phyloP scores from a whole-genome alignment of 75 land plant species.

The Pinus albicaulis region DNA sequence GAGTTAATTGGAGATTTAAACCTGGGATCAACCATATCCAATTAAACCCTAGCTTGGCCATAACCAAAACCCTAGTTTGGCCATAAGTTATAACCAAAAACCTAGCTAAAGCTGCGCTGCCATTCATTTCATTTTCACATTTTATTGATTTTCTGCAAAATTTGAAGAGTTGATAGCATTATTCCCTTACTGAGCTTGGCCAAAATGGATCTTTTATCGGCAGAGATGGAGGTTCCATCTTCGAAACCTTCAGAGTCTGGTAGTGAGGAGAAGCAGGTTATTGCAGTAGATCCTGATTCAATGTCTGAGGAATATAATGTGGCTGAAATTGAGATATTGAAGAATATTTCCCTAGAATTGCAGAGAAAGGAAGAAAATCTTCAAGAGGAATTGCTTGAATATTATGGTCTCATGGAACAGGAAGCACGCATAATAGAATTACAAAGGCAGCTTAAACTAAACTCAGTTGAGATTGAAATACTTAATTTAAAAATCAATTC shows the following conservation, averaged over 20 bases:
- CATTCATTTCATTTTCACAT: not conserved
- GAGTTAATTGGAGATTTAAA: too few relatives aligned
- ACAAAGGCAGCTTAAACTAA: conserved; percentile 61
- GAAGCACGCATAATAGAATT: conserved; percentile 59
- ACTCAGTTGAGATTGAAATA: conserved; percentile 49
- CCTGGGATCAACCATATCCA: too few relatives aligned
- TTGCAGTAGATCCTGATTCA: not conserved
- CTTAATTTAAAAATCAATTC: conserved; percentile 54
- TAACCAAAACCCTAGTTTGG: too few relatives aligned
- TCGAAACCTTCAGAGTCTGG: not conserved
- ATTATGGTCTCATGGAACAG: conserved; percentile 83
- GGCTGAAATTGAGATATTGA: conserved; percentile 56
- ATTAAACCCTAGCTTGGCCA: too few relatives aligned
- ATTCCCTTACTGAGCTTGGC: conserved; percentile 30
- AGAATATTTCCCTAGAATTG: conserved; percentile 43
- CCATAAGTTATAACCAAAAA: too few relatives aligned
- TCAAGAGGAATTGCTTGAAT: conserved; percentile 71
- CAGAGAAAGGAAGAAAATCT: conserved; percentile 63
- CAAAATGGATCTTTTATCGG: conserved; percentile 45
- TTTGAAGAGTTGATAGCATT: conserved; percentile 8
- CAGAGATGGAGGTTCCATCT: conserved; percentile 18
- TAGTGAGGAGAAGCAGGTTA: not conserved
- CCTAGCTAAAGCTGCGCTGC: too few relatives aligned
- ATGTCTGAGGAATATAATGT: conserved; percentile 13
- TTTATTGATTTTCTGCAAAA: not conserved